Base-by-base conservation (phyloP, 352 stramenopile genomes). In the Peronospora destructor region DNA sequence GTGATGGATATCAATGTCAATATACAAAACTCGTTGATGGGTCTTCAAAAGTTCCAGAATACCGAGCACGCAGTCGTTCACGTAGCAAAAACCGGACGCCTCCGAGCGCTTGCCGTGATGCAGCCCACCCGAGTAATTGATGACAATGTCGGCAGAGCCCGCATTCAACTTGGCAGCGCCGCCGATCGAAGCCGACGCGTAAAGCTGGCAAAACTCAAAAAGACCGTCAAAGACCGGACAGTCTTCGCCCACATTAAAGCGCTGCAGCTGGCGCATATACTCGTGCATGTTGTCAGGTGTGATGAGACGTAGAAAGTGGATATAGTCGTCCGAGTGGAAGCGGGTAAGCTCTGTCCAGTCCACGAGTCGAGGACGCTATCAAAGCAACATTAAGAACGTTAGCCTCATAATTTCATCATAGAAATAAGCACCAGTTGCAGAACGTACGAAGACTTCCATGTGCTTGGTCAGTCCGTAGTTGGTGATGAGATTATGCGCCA, bases 1-100 rank as follows among this genome's bases (percentile, higher is more conserved):
- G 70, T 99, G 96, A 73, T 99, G 97, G 60, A 99, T 98, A 66
- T 99, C 97, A 81, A 99, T 99, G 71, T 99, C 97, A 54, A 99
- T 98, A 72, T 99, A 99, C 21, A 99, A 73, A 21, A 99, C 96
- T 46, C 97, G 86, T 54, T 97, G 79, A 66, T 99, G 93, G 25
- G 73, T 84, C 70, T 99, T 99, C 16, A 99, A 73, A 17, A 99
- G 69, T 64, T 99, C 96, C 29, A 99, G 61, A 68, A 99, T 99
- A 25, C 92, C 96, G 19, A 99, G 71, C 28, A 99, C 96, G 60
- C 93, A 98, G 71, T 99, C 97, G 68, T 99, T 99, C 35, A 99
- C 91, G 68, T 99, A 99, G 74, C 97, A 99, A 68, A 99, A 99
- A 30, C 97, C 97, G 28, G 83, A 97, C 7, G 96, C 97, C 66